Evolutionary conservation across 768 basidiomycete species (phyloP), one percentile per base, ranked within the genome.

Genomic region (Scleroderma bovista): DNA sequence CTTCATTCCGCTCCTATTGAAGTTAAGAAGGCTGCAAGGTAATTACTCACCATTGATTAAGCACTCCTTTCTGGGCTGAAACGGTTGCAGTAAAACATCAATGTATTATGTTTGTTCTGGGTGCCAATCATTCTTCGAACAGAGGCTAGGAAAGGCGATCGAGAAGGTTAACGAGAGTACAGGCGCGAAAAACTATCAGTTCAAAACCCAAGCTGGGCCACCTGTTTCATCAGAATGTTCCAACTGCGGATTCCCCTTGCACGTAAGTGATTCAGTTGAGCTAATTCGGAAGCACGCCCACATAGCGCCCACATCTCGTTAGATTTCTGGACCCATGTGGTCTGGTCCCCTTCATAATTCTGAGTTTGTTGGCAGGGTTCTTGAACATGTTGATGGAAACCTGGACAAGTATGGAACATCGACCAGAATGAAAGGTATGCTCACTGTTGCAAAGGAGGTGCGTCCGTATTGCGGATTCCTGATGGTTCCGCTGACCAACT

Each of bases 241-340:
- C 0, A 87, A 97, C 64, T 99, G 95, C 62, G 81, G 84, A 15
- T 81, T 80, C 5, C 68, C 71, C 15, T 68, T 92, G 55, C 89
- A 94, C 67, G 90, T 93, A 61, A 46, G 79, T 17, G 31, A 33
- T 19, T 13, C 13, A 6, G 31, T 45, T 69, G 29, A 29, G n/a
- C 32, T 16, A 17, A n/a, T 2, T 26, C n/a, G n/a, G n/a, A 44
- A 39, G 26, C 26, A 41, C 39, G 20, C 7, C 41, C 2, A 16
- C n/a, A 17, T 29, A 22, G 20, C 23, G 17, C 32, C 32, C 37
- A 37, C 24, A 32, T 37, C 36, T n/a, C 38, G 13, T n/a, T 19
- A 95, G 92, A 63, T 93, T 32, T 91, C 88, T 17, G 96, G 96
- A 2, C 96, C 96, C 0, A 94, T 99, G 89, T 98, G 96, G 96